Percentiles rank a stretch among this genome's conserved stretches.
These are phyloP conservation scores for Oryza meyeriana DNA, from an alignment of 176 grass and related monocot species.

Conservation along the genomic window DNA sequence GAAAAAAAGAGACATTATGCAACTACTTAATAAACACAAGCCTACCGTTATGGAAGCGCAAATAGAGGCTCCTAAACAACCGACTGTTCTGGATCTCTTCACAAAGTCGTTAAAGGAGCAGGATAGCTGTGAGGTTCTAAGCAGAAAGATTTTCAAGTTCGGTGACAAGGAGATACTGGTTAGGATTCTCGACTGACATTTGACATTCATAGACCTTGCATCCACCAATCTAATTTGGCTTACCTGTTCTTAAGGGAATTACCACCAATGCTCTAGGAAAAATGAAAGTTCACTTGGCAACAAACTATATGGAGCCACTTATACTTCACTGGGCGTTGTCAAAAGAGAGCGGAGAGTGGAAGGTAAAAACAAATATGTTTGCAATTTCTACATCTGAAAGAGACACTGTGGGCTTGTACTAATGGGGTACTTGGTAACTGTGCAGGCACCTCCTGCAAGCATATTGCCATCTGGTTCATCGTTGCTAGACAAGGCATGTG, in stretches of 20 bases:
- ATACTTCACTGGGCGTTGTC: conserved; percentile 88
- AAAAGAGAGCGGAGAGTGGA: conserved; percentile 70
- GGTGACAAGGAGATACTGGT: conserved; percentile 79
- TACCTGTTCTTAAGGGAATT: conserved; percentile 61
- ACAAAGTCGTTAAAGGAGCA: conserved; percentile 52
- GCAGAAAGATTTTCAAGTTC: conserved; percentile 75
- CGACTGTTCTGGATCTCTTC: conserved; percentile 70
- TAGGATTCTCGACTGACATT: conserved; percentile 39
- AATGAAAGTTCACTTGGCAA: conserved; percentile 79
- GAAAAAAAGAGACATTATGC: conserved; percentile 64
- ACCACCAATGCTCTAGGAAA: conserved; percentile 53
- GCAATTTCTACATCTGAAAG: conserved; percentile 8
- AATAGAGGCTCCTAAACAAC: conserved; percentile 29
- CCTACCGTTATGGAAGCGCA: conserved; percentile 40
- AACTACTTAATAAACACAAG: conserved; percentile 73
- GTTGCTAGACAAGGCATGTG: conserved; percentile 68
- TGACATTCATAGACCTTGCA: conserved; percentile 29
- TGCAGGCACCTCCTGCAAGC: conserved; percentile 69
- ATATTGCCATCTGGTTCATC: conserved; percentile 65
- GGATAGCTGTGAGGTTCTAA: conserved; percentile 43
- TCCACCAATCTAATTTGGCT: conserved; percentile 33
- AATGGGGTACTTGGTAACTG: conserved; percentile 23
- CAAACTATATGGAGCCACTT: conserved; percentile 59
- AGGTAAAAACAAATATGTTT: conserved; percentile 40
- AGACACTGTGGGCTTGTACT: conserved; percentile 5